Percentiles rank a stretch among this genome's conserved stretches.
These are phyloP conservation scores for Yarrowia deformans DNA, from an alignment of 805 yeast species.

Conservation along the genomic window DNA sequence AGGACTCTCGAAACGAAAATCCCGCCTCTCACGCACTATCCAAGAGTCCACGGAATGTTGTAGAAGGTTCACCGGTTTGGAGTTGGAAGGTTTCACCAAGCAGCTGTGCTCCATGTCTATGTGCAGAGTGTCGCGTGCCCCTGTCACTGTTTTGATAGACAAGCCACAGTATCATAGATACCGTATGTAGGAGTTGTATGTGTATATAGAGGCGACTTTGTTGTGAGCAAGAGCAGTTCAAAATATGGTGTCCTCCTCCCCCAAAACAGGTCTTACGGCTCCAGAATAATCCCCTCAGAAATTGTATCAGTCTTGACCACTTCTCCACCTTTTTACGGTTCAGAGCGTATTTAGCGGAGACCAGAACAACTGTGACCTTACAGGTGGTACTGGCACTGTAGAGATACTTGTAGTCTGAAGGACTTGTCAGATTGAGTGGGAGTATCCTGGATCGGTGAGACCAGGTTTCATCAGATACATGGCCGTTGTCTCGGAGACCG, in stretches of 20 bases:
- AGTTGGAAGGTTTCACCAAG: background rate
- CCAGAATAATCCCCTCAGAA: too few relatives aligned
- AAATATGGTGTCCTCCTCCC: too few relatives aligned
- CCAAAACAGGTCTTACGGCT: background rate
- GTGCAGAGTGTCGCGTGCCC: conserved; percentile 19
- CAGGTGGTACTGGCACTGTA: background rate
- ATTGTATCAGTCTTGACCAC: too few relatives aligned
- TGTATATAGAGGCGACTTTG: too few relatives aligned
- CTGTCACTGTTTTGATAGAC: conserved; percentile 25
- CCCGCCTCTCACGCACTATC: too few relatives aligned
- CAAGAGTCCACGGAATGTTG: background rate
- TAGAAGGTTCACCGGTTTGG: background rate
- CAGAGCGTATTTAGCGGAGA: conserved; percentile 5
- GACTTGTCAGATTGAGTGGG: background rate
- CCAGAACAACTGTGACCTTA: background rate
- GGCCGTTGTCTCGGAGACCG: background rate
- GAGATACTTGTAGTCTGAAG: background rate
- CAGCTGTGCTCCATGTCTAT: background rate
- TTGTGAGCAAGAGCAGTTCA: too few relatives aligned
- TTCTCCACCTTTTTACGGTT: background rate
- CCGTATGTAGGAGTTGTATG: too few relatives aligned
- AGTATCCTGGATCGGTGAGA: too few relatives aligned
- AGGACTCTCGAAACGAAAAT: too few relatives aligned
- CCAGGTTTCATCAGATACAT: too few relatives aligned
- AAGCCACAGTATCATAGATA: conserved; percentile 10